Evolutionary conservation across 169 alveolate genomes (phyloP).

Genomic region (Babesia microti): DNA sequence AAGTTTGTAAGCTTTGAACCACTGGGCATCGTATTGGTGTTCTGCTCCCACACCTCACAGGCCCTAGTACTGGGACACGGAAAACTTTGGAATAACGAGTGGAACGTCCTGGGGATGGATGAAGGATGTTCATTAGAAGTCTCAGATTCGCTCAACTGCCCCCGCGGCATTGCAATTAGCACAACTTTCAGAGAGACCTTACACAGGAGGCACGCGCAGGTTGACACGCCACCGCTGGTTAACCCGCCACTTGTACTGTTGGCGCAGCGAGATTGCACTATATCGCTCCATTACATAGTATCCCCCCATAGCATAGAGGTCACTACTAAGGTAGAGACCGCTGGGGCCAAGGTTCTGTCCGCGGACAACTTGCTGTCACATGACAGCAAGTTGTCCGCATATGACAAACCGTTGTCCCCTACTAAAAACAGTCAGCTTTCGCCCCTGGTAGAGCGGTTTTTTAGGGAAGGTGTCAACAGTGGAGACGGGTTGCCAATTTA

Average conservation of each 20-base stretch:
- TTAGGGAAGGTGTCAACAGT: too few relatives aligned
- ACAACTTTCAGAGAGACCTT: constrained; percentile 15
- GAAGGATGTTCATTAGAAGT: constrained; percentile 30
- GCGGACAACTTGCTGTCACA: too few relatives aligned
- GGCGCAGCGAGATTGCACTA: constrained; percentile 11
- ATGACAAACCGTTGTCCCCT: too few relatives aligned
- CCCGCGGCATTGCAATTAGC: constrained; percentile 14
- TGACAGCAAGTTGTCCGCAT: too few relatives aligned
- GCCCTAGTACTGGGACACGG: constrained; percentile 13
- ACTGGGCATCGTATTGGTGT: too few relatives aligned
- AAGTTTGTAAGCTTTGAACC: too few relatives aligned
- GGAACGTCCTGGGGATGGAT: constrained; percentile 26
- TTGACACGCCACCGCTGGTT: constrained; percentile 20
- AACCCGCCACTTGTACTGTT: constrained; percentile 19
- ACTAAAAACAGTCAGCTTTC: too few relatives aligned
- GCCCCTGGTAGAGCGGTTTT: too few relatives aligned
- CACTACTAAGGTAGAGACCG: too few relatives aligned
- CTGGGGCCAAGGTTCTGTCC: too few relatives aligned
- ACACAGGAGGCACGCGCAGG: constrained; percentile 20
- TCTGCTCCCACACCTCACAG: neutral
- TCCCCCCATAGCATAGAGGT: too few relatives aligned
- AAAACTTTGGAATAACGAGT: constrained; percentile 3
- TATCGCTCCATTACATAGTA: constrained; percentile 15
- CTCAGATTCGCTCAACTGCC: constrained; percentile 7
- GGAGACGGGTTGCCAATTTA: too few relatives aligned